Evolutionary conservation across 1,139 yeast species (phyloP).

Genomic region (Zygotorulaspora mrakii): DNA sequence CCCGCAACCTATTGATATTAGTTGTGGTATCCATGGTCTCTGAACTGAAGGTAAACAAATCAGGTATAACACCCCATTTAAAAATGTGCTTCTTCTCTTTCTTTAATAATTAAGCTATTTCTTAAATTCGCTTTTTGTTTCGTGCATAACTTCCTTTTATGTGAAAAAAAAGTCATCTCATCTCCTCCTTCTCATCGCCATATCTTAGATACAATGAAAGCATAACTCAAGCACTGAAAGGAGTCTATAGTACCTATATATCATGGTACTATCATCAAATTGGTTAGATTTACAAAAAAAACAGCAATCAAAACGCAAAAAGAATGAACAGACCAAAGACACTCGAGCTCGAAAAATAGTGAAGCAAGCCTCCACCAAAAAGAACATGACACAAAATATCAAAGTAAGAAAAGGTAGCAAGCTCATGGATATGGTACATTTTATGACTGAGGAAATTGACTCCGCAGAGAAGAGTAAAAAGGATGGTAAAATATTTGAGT

Average conservation of each 20-base stretch:
- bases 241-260: background rate
- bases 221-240: no score
- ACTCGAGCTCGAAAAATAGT: conserved; percentile 3
- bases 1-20: conserved; percentile 32
- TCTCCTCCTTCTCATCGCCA: conserved; percentile 6
- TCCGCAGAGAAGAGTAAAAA: conserved; percentile 25
- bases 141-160: background rate
- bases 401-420: conserved; percentile 15
- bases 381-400: background rate
- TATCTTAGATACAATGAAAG: no score
- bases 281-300: conserved; percentile 28
- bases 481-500: conserved; percentile 26
- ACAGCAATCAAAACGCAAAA: conserved; percentile 3
- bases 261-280: conserved; percentile 37
- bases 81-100: no score
- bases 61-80: no score
- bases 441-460: conserved; percentile 32
- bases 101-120: no score
- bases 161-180: conserved; percentile 7
- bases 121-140: background rate
- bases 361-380: conserved; percentile 1
- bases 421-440: conserved; percentile 34
- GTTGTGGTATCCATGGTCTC: conserved; percentile 30
- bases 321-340: conserved; percentile 5
- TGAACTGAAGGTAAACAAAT: background rate